Evolutionary conservation across 306 rosid species (phyloP).

Genomic region (Acacia crassicarpa): DNA sequence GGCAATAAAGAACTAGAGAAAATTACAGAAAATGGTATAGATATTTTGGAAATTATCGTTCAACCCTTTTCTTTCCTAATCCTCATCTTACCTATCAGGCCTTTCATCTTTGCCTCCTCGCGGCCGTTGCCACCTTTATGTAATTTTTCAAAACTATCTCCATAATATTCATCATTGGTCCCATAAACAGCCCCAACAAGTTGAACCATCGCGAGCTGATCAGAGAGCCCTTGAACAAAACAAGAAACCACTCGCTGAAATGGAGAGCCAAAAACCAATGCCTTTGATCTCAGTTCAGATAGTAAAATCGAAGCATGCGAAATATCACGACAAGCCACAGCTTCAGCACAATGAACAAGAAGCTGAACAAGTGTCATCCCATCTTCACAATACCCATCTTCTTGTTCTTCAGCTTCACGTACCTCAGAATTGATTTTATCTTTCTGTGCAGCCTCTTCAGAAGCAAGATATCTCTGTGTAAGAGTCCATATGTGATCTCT

Average conservation of each 20-base stretch:
- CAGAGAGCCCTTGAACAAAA: constrained; percentile 77
- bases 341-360: constrained; percentile 85
- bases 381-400: constrained; percentile 50
- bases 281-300: constrained; percentile 68
- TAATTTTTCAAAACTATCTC: too few relatives aligned
- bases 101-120: too few relatives aligned
- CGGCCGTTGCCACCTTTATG: too few relatives aligned
- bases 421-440: constrained; percentile 35
- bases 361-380: constrained; percentile 87
- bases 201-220: constrained; percentile 55
- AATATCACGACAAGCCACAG: constrained; percentile 85
- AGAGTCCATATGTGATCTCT: constrained; percentile 75
- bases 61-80: too few relatives aligned
- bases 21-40: too few relatives aligned
- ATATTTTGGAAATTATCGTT: too few relatives aligned
- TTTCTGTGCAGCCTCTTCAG: constrained; percentile 58
- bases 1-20: too few relatives aligned
- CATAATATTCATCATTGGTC: constrained; percentile 47
- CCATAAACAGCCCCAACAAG: constrained; percentile 49
- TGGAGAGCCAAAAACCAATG: constrained; percentile 80
- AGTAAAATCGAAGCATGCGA: constrained; percentile 64
- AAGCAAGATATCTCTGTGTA: constrained; percentile 56
- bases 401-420: constrained; percentile 38
- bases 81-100: too few relatives aligned
- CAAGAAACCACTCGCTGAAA: constrained; percentile 92